phyloP scores from a whole-genome alignment of 176 grass and related monocot genomes.

The Musa troglodytarum region DNA sequence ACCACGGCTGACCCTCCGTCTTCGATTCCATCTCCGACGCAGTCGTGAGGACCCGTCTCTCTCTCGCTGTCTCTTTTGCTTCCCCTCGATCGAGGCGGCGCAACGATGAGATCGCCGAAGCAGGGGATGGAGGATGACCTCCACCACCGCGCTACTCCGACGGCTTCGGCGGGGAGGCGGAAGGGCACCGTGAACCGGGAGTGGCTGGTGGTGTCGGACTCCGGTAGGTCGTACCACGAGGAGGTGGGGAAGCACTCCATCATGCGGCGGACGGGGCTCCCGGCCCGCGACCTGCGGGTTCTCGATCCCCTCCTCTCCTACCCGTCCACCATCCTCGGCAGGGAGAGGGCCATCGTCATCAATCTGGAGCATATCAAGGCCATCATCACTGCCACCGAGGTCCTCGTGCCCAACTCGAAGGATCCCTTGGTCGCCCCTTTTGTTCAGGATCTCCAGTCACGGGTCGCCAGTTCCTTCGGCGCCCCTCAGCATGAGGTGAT shows the following conservation, averaged over 20 bases:
- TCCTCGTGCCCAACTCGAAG: conserved; percentile 13
- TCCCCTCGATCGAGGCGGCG: not conserved
- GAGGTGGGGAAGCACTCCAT: conserved; percentile 66
- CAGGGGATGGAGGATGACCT: not conserved
- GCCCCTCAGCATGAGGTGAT: conserved; percentile 8
- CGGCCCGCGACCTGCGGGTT: conserved; percentile 60
- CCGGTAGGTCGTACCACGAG: conserved; percentile 28
- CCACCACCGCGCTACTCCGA: conserved; percentile 8
- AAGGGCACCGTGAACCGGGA: conserved; percentile 47
- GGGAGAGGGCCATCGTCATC: conserved; percentile 70
- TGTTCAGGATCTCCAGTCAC: conserved; percentile 9
- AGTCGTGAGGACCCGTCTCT: not conserved
- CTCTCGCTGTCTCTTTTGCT: not conserved
- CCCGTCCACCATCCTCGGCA: conserved; percentile 73
- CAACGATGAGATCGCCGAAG: not conserved
- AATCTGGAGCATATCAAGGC: conserved; percentile 40
- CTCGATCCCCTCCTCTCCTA: conserved; percentile 71
- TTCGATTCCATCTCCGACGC: not conserved
- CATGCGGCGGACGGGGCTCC: conserved; percentile 78
- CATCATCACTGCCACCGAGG: conserved; percentile 25
- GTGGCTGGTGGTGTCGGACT: conserved; percentile 77
- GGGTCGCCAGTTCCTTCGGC: not conserved
- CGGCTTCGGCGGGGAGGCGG: conserved; percentile 28
- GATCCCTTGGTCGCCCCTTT: conserved; percentile 11
- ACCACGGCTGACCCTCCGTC: too few relatives aligned